Evolutionary conservation across 345 rosid genomes (phyloP), one percentile per base, ranked within the genome.

Genomic region (Lumnitzera littorea): DNA sequence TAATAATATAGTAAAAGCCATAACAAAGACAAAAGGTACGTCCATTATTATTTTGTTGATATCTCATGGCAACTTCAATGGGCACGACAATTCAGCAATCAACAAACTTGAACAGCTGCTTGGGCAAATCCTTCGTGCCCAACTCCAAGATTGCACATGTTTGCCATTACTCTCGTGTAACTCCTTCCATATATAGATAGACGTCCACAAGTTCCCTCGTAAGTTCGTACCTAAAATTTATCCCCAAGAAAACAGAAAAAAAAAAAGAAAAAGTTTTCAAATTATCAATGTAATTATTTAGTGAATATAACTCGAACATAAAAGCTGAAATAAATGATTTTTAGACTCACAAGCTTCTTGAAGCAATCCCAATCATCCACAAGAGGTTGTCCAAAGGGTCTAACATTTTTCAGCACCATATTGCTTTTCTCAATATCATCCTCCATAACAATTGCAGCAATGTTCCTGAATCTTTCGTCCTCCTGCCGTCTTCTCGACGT

Each of bases 361-460:
- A 81, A 58, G 75, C 85, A 75, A 61, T 75, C 69, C 85, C 85
- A 77, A 15, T 81, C 74, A 48, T 75, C 76, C 0, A 72, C 85
- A 51, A 81, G 69, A 56, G 78, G 71, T 15, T 65, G 67, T 5
- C 72, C 75, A 1, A 66, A 24, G 4, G 79, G 65, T 53, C 74
- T 55, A 17, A 68, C 67, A 7, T n/a, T 55, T 9, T 65, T 52
- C 31, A 73, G 14, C 15, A 70, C 9, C 53, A 12, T 31, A 15
- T 16, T 36, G 15, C 67, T 64, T 23, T 23, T 50, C 3, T 55
- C 63, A 16, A 59, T n/a, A 29, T 67, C 31, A 13, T 81, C 77
- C 24, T 62, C 49, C 11, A 85, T 27, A 46, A 46, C 41, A 36
- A 36, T 36, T 36, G 15, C 17, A 11, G 69, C 64, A 55, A 78